phyloP scores from a whole-genome alignment of 148 eudicot genomes.

The Silene conica region DNA sequence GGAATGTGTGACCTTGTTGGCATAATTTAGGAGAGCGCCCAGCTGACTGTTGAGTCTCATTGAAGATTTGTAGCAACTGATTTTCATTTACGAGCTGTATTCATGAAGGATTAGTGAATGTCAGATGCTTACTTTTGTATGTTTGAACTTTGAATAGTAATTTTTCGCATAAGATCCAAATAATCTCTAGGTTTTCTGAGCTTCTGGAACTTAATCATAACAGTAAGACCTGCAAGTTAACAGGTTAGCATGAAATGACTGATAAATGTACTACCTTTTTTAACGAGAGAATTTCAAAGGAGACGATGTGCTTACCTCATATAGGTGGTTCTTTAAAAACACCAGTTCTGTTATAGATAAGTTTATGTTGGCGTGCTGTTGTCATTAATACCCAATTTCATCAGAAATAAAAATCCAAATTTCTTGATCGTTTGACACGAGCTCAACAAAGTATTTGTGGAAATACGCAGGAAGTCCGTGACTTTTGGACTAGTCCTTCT shows the following conservation, averaged over 20 bases:
- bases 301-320: neutral
- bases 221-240: neutral
- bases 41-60: slow-evolving; percentile 1
- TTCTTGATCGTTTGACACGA: neutral
- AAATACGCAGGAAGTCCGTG: neutral
- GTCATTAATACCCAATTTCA: neutral
- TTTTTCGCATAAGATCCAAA: neutral
- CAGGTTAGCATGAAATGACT: neutral
- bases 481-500: neutral
- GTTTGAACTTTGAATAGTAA: neutral
- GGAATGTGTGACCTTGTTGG: slow-evolving; percentile 6
- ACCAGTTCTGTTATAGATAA: neutral
- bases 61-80: neutral
- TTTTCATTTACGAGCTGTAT: neutral
- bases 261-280: neutral
- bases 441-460: neutral
- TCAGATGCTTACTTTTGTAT: neutral
- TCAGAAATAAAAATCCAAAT: neutral
- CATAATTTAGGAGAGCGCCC: neutral
- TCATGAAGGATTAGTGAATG: neutral
- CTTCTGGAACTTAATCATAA: slow-evolving; percentile 7
- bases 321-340: neutral
- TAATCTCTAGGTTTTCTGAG: slow-evolving; percentile 6
- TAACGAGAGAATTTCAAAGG: neutral
- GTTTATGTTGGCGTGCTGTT: neutral